A percentile compares a stretch with the other conserved stretches of the same genome.
These are phyloP conservation scores for Aureobasidium melanogenum DNA, from an alignment of 2,329 filamentous ascomycete genomes.

Conservation along the genomic window DNA sequence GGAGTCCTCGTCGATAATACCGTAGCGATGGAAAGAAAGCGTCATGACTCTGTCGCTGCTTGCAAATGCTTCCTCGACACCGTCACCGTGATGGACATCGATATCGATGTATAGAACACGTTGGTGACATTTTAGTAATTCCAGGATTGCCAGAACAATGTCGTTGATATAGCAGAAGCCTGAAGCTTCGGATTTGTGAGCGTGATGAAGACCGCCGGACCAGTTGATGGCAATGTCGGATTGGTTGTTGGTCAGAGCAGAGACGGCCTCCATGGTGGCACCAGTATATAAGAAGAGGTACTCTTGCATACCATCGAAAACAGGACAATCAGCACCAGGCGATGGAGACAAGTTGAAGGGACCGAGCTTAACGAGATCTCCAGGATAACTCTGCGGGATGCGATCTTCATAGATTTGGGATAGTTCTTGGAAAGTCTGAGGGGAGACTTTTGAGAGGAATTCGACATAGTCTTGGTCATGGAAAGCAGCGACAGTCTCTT, in stretches of 20 bases:
- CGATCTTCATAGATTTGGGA: constrained; percentile 40
- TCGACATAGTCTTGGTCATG: constrained; percentile 86
- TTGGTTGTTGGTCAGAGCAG: constrained; percentile 76
- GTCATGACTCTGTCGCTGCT: constrained; percentile 86
- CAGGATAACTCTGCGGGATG: constrained; percentile 34
- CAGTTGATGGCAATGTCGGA: constrained; percentile 96
- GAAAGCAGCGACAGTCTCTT: constrained; percentile 78
- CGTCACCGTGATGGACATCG: constrained; percentile 85
- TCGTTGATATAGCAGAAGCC: constrained; percentile 99
- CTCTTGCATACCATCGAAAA: constrained; percentile 91
- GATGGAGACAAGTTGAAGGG: constrained; percentile 62
- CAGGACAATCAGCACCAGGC: constrained; percentile 77
- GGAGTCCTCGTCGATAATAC: constrained; percentile 46
- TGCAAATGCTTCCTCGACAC: constrained; percentile 85
- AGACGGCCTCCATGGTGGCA: constrained; percentile 80
- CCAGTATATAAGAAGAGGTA: constrained; percentile 93
- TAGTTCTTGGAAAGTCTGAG: constrained; percentile 40
- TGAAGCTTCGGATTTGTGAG: constrained; percentile 85
- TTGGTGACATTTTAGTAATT: constrained; percentile 71
- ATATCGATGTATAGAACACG: constrained; percentile 93
- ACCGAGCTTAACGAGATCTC: constrained; percentile 34
- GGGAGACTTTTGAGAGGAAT: constrained; percentile 51
- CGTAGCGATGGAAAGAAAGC: constrained; percentile 94
- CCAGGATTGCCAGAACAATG: constrained; percentile 86
- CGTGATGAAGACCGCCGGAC: constrained; percentile 93